Conservation (phyloP, 805 yeast genomes). For the Pichia phayaonensis region DNA sequence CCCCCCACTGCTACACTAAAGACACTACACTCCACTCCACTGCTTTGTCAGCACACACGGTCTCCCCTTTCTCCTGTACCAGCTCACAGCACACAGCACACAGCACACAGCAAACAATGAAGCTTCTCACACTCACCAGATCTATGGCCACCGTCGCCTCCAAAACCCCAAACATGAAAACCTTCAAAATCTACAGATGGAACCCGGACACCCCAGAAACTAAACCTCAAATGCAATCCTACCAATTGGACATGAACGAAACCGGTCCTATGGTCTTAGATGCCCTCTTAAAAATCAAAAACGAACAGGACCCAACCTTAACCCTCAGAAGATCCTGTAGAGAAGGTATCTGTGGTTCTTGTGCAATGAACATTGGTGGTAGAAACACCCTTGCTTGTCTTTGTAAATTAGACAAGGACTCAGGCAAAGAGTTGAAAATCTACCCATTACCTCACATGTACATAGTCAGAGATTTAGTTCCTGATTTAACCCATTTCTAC, state of each 20-base stretch:
- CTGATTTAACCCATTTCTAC: constrained; percentile 95
- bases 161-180: constrained; percentile 57
- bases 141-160: constrained; percentile 49
- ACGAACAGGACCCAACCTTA: constrained; percentile 92
- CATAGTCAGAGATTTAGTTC: constrained; percentile 94
- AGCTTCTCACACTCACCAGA: constrained; percentile 11
- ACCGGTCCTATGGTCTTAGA: constrained; percentile 99
- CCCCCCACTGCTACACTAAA: no score
- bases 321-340: constrained; percentile 98
- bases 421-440: constrained; percentile 68
- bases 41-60: not conserved
- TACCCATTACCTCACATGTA: constrained; percentile 98
- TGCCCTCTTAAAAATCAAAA: constrained; percentile 88
- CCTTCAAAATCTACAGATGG: constrained; percentile 95
- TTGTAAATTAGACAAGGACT: constrained; percentile 83
- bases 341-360: constrained; percentile 99
- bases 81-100: no score
- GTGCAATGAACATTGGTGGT: constrained; percentile 99
- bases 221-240: constrained; percentile 80
- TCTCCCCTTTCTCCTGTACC: no score
- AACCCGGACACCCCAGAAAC: constrained; percentile 92
- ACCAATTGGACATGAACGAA: constrained; percentile 75
- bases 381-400: constrained; percentile 94
- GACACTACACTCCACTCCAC: not conserved
- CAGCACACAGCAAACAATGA: no score